Evolutionary conservation across 148 eudicot species (phyloP).

Genomic region (Chenopodium formosanum): DNA sequence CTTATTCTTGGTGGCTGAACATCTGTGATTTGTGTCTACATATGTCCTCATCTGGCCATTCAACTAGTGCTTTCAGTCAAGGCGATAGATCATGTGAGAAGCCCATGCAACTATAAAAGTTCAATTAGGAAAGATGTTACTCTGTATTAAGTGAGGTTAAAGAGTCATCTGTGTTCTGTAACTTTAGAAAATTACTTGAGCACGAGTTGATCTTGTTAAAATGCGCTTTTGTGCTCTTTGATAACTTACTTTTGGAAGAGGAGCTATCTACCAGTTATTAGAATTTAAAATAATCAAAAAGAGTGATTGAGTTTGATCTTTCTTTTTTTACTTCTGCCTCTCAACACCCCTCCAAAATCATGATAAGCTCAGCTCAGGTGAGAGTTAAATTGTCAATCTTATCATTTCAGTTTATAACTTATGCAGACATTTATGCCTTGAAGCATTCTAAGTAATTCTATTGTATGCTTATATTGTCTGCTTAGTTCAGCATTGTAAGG

Average conservation of each 20-base stretch:
- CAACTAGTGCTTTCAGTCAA: not conserved
- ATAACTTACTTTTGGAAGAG: not conserved
- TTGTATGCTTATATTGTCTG: too few relatives aligned
- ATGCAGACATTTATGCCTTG: not conserved
- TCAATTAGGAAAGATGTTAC: not conserved
- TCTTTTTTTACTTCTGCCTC: not conserved
- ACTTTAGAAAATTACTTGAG: not conserved
- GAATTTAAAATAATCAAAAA: not conserved
- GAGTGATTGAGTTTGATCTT: not conserved
- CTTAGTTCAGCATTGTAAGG: too few relatives aligned
- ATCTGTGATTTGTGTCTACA: not conserved
- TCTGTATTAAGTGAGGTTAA: not conserved
- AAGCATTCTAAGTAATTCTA: too few relatives aligned
- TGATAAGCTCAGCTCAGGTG: conserved; percentile 4
- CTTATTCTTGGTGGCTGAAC: not conserved
- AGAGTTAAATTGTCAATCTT: not conserved
- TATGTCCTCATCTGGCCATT: not conserved
- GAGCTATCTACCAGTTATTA: not conserved
- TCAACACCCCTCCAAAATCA: not conserved
- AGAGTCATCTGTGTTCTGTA: not conserved
- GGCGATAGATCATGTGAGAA: not conserved
- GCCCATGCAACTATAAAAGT: not conserved
- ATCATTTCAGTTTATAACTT: not conserved
- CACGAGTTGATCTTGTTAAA: not conserved
- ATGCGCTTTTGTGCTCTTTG: not conserved